Conservation (phyloP, 179 eudicot species). For the Amaranthus tricolor region DNA sequence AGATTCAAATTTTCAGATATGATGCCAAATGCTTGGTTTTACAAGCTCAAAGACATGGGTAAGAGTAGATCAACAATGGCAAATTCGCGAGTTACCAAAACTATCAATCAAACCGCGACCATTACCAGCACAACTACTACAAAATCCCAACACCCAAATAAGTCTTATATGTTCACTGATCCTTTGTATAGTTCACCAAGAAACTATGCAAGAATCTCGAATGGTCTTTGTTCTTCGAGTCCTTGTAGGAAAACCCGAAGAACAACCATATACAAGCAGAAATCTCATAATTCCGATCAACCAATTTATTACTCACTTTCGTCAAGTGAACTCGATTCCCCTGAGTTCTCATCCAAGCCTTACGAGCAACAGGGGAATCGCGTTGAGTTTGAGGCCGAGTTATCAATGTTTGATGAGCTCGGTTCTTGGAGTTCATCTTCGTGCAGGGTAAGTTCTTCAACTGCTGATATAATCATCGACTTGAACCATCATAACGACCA, state of each 20-base stretch:
- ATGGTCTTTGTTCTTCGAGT: background rate
- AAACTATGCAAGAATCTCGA: background rate
- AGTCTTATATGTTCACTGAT: background rate
- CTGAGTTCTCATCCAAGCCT: background rate
- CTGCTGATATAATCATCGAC: slow-evolving; percentile 17
- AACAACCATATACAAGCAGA: background rate
- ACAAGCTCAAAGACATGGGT: slow-evolving; percentile 18
- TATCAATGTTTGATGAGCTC: slow-evolving; percentile 12
- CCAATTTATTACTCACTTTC: slow-evolving; percentile 9
- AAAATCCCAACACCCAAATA: background rate
- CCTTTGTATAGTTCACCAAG: slow-evolving; percentile 8
- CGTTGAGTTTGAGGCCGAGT: slow-evolving; percentile 1
- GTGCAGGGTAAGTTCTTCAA: slow-evolving; percentile 9
- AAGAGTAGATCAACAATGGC: slow-evolving; percentile 7
- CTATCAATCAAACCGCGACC: background rate
- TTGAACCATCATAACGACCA: slow-evolving; percentile 4
- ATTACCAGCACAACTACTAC: background rate
- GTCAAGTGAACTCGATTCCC: slow-evolving; percentile 6
- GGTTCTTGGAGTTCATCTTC: slow-evolving; percentile 18
- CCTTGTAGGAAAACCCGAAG: background rate
- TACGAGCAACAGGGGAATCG: background rate
- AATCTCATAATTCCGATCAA: background rate
- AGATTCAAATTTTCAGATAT: slow-evolving; percentile 13
- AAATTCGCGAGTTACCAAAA: background rate
- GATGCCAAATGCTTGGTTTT: slow-evolving; percentile 20